These are phyloP conservation scores for Arabidopsis arenosa DNA, from an alignment of 345 rosid genomes.

Conservation along the genomic window DNA sequence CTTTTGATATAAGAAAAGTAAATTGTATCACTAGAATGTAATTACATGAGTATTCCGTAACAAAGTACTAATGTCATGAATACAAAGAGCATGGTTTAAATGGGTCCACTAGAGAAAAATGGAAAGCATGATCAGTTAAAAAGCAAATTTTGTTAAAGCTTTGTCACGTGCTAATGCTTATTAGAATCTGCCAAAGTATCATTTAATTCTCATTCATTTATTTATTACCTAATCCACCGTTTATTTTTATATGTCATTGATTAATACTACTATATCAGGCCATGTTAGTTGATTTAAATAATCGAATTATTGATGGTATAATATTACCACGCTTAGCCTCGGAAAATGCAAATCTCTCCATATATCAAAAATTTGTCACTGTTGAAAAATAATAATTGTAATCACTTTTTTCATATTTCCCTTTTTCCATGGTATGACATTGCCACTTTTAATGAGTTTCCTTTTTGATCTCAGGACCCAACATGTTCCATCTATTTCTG, in stretches of 20 bases:
- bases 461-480: constrained; percentile 39
- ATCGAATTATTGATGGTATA: background rate
- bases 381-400: constrained; percentile 32
- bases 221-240: constrained; percentile 41
- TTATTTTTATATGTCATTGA: constrained; percentile 5
- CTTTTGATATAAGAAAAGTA: background rate
- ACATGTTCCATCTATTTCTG: constrained; percentile 36
- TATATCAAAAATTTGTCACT: background rate
- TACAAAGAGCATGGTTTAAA: constrained; percentile 18
- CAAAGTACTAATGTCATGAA: background rate
- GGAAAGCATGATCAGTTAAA: constrained; percentile 36
- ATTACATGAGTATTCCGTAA: constrained; percentile 31
- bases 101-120: constrained; percentile 28
- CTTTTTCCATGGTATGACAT: constrained; percentile 32
- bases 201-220: constrained; percentile 30
- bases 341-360: constrained; percentile 25
- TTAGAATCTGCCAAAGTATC: constrained; percentile 36
- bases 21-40: constrained; percentile 15
- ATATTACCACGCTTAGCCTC: constrained; percentile 43
- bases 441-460: constrained; percentile 41
- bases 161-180: constrained; percentile 47
- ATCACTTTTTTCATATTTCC: constrained; percentile 17
- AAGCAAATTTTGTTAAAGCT: constrained; percentile 27
- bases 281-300: constrained; percentile 38
- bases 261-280: constrained; percentile 11